Base-by-base conservation (phyloP, 306 rosid species). In the Cyamopsis tetragonoloba region DNA sequence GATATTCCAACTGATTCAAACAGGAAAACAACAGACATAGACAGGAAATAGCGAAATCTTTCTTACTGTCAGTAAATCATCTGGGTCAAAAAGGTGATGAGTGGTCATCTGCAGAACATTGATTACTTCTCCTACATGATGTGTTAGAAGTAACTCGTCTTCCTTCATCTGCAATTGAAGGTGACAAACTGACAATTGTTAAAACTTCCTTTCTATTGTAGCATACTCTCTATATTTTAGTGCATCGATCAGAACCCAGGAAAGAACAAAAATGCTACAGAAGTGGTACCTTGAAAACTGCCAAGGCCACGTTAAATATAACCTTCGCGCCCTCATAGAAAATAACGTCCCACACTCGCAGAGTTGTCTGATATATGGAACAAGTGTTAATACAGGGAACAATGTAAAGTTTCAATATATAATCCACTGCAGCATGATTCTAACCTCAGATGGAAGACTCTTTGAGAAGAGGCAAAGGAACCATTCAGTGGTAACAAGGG, bases 401-500 rank as follows among this genome's bases (percentile, higher is more conserved):
- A 22, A 41, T 18, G 44, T 63, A 72, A 53, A 37, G 17, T 48
- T 39, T 71, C 49, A 60, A 60, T n/a, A 61, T 28, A 18, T 47
- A 14, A 41, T 48, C 68, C 14, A 49, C 41, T 19, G 31, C 50
- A 42, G 15, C 38, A 34, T 19, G 42, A 57, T 32, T 72, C 77
- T 32, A 69, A 95, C 99, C 99, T 90, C 97, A 0, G 97, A 95
- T 73, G 99, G 99, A 41, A 95, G 62, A 71, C 99, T 95, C 74
- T 95, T 95, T 0, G 99, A 90, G 50, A 95, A 95, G 59, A 95
- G 86, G 79, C 99, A 95, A 8, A 90, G 90, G 80, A 95, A 95
- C 96, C 99, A 95, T 87, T 95, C 97, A 0, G 99, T 90, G 72
- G 97, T 88, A 58, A 95, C 97, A 77, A 95, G 99, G 69, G 99